Evolutionary conservation across 208 protist species (phyloP), one percentile per base, ranked within the genome.

Genomic region (Wallacemonas sp.): DNA sequence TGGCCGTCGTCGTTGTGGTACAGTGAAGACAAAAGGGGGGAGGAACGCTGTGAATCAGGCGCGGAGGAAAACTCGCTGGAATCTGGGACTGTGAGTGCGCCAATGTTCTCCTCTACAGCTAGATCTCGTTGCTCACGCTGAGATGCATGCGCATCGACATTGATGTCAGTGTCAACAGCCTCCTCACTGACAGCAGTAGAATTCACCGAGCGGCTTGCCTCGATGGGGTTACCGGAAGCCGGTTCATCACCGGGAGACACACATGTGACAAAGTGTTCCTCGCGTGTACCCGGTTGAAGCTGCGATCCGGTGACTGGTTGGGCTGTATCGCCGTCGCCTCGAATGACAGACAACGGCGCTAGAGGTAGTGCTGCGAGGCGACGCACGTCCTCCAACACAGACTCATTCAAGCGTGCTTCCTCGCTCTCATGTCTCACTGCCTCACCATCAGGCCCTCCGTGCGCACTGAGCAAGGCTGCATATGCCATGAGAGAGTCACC

Each of bases 401-500:
- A 14, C 2, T 26, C 51, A 31, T 58, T 58, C 30, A 58, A 24
- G 12, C 15, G 15, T 8, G 51, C 11, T 8, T 58, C 51, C 28
- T 58, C 51, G 0, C 19, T 11, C n/a, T 58, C 51, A 39, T n/a
- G n/a, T n/a, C n/a, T n/a, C n/a, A 15, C 28, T 9, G 3, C 17
- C 30, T 26, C 51, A 19, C 28, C 31, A 30, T 58, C 51, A 39
- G n/a, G 8, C 3, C 22, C 9, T 17, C 8, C 12, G 47, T 8
- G 4, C 6, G 22, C 26, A 27, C 47, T 33, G 51, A 58, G 51
- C 30, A 58, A 21, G n/a, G 51, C 51, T n/a, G 51, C 24, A 21
- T 58, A 58, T 8, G 51, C 51, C 30, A 24, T 19, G 9, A 58
- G 51, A n/a, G 31, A 26, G 51, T 58, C 51, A 39, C 51, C 51